These are phyloP conservation scores for Malassezia furfur DNA, from an alignment of 1,284 basidiomycete genomes.

Conservation along the genomic window DNA sequence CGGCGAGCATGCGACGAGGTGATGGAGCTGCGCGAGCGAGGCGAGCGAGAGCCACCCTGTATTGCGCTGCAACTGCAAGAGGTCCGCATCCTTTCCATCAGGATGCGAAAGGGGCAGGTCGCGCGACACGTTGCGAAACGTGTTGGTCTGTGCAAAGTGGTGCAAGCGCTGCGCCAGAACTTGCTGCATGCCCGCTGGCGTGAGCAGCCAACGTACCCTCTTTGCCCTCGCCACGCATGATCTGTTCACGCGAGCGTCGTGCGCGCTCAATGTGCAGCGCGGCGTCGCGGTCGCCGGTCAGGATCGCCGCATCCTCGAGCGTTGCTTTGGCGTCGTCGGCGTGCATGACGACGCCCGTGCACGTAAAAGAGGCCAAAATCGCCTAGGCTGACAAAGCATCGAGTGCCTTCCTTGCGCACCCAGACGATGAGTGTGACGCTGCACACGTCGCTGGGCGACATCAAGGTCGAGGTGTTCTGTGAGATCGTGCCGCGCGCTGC, in stretches of 20 bases:
- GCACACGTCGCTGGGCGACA: slow-evolving; percentile 82
- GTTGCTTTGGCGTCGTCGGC: not conserved
- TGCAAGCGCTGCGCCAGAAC: slow-evolving; percentile 4
- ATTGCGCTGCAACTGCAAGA: not conserved
- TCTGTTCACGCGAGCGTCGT: not conserved
- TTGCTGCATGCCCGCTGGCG: not conserved
- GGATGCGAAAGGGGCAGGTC: too few species aligned
- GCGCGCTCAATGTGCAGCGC: not conserved
- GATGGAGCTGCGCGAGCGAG: not conserved
- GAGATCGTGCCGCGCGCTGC: slow-evolving; percentile 87
- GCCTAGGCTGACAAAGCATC: not conserved
- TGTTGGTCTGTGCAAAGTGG: not conserved
- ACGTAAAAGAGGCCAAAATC: not conserved
- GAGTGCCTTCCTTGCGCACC: not conserved
- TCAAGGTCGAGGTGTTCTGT: slow-evolving; percentile 96
- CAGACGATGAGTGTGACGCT: slow-evolving; percentile 74
- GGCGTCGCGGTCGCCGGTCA: slow-evolving; percentile 14
- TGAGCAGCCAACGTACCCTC: not conserved
- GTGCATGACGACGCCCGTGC: not conserved
- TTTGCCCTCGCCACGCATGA: not conserved
- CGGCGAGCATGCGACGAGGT: not conserved
- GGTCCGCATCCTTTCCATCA: not conserved
- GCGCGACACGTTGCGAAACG: too few species aligned
- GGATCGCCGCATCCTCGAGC: slow-evolving; percentile 9
- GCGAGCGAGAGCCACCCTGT: slow-evolving; percentile 1